These are phyloP conservation scores for Sherardia arvensis DNA, from an alignment of 257 asterid species.

Conservation along the genomic window DNA sequence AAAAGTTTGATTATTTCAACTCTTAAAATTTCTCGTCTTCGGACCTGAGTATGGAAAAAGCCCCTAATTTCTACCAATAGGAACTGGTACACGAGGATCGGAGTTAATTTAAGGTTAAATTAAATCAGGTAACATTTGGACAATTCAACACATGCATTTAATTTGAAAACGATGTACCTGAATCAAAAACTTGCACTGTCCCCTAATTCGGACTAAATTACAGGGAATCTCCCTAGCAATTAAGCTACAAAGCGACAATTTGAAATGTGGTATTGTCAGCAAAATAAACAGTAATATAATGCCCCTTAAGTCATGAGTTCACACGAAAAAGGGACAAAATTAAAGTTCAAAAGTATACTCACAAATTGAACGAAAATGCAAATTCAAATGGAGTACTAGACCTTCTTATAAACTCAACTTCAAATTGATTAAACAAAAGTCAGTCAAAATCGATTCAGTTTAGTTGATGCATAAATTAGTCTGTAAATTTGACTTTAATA, in stretches of 20 bases:
- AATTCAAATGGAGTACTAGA: too few relatives aligned
- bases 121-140: neutral
- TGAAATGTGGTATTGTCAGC: neutral
- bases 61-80: neutral
- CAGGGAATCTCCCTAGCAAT: neutral
- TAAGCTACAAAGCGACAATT: neutral
- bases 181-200: neutral
- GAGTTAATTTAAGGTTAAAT: neutral
- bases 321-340: neutral
- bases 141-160: neutral
- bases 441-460: too few relatives aligned
- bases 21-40: neutral
- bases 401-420: too few relatives aligned
- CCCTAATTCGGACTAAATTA: neutral
- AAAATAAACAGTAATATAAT: neutral
- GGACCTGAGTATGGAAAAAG: neutral
- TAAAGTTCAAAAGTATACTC: neutral
- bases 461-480: too few relatives aligned
- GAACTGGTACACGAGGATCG: neutral
- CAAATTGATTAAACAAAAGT: too few relatives aligned
- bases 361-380: too few relatives aligned
- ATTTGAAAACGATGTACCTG: neutral
- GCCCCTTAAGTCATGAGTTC: neutral
- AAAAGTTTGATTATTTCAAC: neutral
- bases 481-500: too few relatives aligned